These are phyloP conservation scores for Aphanomyces euteiches DNA, from an alignment of 352 stramenopile genomes.

Conservation along the genomic window DNA sequence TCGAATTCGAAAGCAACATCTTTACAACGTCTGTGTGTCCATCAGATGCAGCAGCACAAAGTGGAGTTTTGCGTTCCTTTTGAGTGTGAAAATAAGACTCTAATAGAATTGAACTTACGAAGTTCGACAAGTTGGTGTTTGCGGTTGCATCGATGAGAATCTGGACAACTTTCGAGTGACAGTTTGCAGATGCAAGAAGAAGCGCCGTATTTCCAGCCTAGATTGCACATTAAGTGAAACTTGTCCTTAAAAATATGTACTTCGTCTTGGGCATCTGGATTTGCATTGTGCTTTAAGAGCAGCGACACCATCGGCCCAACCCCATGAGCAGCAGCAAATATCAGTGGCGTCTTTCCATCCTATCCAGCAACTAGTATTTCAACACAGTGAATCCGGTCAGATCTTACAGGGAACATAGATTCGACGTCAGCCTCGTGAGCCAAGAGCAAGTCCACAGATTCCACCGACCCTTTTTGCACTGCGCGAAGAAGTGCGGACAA, in stretches of 20 bases:
- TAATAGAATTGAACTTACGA: background rate
- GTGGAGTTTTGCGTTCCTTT: slow-evolving; percentile 16
- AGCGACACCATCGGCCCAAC: slow-evolving; percentile 1
- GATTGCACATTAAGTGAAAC: background rate
- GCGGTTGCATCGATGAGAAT: slow-evolving; percentile 6
- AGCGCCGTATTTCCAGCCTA: slow-evolving; percentile 23
- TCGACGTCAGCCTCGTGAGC: slow-evolving; percentile 16
- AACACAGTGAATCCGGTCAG: background rate
- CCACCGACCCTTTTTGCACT: slow-evolving; percentile 19
- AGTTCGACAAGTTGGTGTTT: slow-evolving; percentile 20
- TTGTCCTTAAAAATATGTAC: slow-evolving; percentile 9
- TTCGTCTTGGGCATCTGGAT: slow-evolving; percentile 18
- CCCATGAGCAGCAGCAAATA: slow-evolving; percentile 16
- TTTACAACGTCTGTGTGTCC: slow-evolving; percentile 8
- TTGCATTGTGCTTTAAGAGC: slow-evolving; percentile 16
- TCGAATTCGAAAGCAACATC: background rate
- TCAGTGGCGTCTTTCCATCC: slow-evolving; percentile 25
- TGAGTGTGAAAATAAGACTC: background rate
- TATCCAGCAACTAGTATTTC: background rate
- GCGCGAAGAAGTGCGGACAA: slow-evolving; percentile 24
- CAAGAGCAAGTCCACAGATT: slow-evolving; percentile 9
- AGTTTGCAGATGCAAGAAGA: slow-evolving; percentile 5
- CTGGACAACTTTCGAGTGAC: slow-evolving; percentile 17
- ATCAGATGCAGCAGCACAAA: slow-evolving; percentile 8
- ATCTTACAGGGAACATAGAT: slow-evolving; percentile 18